A percentile compares a stretch with the other conserved stretches of the same genome.
phyloP scores from a whole-genome alignment of 768 basidiomycete genomes.

The Leccinum arenicola region DNA sequence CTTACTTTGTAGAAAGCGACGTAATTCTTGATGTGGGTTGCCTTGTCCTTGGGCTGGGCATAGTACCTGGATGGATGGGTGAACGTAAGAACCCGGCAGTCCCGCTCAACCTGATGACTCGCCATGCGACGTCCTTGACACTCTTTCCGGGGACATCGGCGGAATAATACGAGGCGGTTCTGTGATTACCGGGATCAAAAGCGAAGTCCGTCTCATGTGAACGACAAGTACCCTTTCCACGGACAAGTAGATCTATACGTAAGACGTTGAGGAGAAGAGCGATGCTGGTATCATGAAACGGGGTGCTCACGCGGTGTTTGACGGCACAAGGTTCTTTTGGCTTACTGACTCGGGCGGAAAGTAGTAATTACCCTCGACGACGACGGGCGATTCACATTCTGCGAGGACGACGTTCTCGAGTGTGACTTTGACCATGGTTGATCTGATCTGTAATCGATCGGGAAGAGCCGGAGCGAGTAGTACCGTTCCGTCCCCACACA shows the following conservation, averaged over 20 bases:
- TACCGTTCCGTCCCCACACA: too few species aligned
- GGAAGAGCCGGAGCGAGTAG: constrained; percentile 18
- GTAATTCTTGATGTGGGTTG: constrained; percentile 59
- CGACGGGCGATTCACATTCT: constrained; percentile 49
- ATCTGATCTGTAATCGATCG: constrained; percentile 9
- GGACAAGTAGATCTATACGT: constrained; percentile 48
- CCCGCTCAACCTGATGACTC: constrained; percentile 16
- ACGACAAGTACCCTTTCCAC: constrained; percentile 63
- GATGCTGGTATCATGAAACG: neutral
- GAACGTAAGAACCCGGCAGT: neutral
- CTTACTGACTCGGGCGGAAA: constrained; percentile 61
- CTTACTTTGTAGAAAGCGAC: constrained; percentile 79
- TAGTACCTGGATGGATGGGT: constrained; percentile 57
- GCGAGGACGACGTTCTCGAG: constrained; percentile 54
- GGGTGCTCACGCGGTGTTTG: constrained; percentile 48
- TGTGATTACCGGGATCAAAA: constrained; percentile 23
- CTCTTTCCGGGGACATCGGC: constrained; percentile 45
- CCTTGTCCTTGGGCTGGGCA: constrained; percentile 51
- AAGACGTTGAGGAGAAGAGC: neutral
- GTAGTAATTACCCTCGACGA: constrained; percentile 71
- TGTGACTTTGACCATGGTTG: constrained; percentile 46
- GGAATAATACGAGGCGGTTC: constrained; percentile 66
- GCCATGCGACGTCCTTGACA: constrained; percentile 68
- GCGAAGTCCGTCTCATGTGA: neutral
- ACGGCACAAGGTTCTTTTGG: constrained; percentile 43